A percentile compares a stretch with the other conserved stretches of the same genome.
Conservation (phyloP, 768 basidiomycete species). For the Dioszegia crocea region DNA sequence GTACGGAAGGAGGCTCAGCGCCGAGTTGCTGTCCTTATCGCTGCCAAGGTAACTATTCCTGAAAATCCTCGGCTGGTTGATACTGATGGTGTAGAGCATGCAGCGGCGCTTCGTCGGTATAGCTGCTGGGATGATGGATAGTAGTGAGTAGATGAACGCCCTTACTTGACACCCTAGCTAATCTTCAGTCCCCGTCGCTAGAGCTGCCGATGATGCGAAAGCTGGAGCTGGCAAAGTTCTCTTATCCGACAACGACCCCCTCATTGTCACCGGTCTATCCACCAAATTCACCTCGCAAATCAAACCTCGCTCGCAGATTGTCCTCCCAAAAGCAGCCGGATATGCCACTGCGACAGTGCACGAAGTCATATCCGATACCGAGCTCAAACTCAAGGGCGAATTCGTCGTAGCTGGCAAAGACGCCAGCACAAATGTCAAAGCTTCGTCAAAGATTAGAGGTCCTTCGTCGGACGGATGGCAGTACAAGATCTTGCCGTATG, state of each 20-base stretch:
- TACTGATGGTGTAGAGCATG: slow-evolving; percentile 58
- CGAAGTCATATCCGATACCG: slow-evolving; percentile 82
- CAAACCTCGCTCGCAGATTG: slow-evolving; percentile 41
- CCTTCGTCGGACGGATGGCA: slow-evolving; percentile 59
- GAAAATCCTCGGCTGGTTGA: not conserved
- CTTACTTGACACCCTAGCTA: not conserved
- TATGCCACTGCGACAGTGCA: slow-evolving; percentile 76
- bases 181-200: slow-evolving; percentile 75
- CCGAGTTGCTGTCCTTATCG: slow-evolving; percentile 78
- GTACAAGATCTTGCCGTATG: slow-evolving; percentile 78
- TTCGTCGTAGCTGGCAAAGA: slow-evolving; percentile 44
- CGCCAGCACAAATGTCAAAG: slow-evolving; percentile 46
- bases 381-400: slow-evolving; percentile 54
- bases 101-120: slow-evolving; percentile 71
- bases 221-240: slow-evolving; percentile 68
- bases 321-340: slow-evolving; percentile 74
- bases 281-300: slow-evolving; percentile 78
- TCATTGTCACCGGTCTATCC: slow-evolving; percentile 72
- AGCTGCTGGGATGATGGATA: slow-evolving; percentile 75
- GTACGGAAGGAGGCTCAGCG: slow-evolving; percentile 78
- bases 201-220: slow-evolving; percentile 80
- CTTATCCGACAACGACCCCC: slow-evolving; percentile 71
- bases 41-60: slow-evolving; percentile 59
- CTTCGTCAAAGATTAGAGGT: slow-evolving; percentile 35
- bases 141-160: slow-evolving; percentile 60